Percentiles rank a stretch among this genome's conserved stretches.
These are phyloP conservation scores for Penicillium angulare DNA, from an alignment of 495 filamentous ascomycete genomes.

Conservation along the genomic window DNA sequence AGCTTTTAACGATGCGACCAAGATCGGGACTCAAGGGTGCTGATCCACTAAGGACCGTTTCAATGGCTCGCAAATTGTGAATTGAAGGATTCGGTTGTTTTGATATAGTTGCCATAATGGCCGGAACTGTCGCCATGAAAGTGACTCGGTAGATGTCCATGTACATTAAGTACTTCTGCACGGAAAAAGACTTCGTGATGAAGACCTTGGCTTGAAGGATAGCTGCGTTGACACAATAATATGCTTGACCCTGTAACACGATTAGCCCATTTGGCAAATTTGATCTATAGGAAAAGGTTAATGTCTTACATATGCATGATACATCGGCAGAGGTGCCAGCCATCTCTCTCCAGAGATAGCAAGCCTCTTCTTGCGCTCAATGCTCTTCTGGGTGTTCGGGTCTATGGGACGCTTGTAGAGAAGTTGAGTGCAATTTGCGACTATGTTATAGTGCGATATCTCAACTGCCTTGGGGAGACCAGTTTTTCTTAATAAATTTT, in stretches of 20 bases:
- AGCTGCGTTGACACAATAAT: neutral
- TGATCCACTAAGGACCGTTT: neutral
- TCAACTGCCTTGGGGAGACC: neutral
- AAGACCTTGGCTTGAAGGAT: neutral
- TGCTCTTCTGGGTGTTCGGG: neutral
- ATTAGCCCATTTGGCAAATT: too few relatives aligned
- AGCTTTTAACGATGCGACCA: neutral
- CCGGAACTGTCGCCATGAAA: neutral
- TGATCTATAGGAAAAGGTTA: too few relatives aligned
- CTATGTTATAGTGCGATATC: neutral
- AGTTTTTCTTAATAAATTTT: neutral
- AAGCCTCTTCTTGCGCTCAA: neutral
- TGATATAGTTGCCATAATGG: neutral
- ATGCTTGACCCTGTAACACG: neutral
- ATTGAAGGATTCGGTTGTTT: neutral
- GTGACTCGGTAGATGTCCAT: neutral
- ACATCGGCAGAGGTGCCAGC: neutral
- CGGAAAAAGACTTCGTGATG: neutral
- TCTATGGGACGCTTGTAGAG: neutral
- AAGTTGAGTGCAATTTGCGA: neutral
- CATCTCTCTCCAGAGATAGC: neutral
- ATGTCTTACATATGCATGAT: neutral
- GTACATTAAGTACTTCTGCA: neutral
- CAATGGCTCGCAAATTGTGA: neutral
- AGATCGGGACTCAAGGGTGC: neutral